Evolutionary conservation across 768 basidiomycete genomes (phyloP).

Genomic region (Lentinula boryana): DNA sequence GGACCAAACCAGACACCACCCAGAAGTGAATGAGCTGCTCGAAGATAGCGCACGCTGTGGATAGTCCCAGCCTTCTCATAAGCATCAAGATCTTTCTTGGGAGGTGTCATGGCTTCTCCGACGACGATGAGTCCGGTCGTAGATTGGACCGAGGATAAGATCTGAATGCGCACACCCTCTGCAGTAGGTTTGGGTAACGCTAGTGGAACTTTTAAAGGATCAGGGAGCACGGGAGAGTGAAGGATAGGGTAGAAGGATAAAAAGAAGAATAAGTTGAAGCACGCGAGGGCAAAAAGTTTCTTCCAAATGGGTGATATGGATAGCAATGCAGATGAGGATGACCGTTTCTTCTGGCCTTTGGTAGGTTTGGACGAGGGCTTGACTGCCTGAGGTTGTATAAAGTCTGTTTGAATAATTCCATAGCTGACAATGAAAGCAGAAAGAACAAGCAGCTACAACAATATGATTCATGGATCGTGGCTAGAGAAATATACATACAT

Average conservation of each 20-base stretch:
- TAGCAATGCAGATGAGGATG: background rate
- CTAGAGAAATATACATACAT: conserved; percentile 11
- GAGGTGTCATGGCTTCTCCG: conserved; percentile 55
- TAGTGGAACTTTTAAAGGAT: conserved; percentile 45
- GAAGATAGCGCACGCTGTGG: conserved; percentile 54
- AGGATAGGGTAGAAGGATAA: conserved; percentile 31
- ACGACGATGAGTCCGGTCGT: conserved; percentile 82
- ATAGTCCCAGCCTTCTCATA: conserved; percentile 22
- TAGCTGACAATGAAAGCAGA: conserved; percentile 8
- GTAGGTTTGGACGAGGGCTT: background rate
- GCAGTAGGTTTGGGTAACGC: conserved; percentile 41
- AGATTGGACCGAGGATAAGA: conserved; percentile 63
- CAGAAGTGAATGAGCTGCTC: conserved; percentile 59
- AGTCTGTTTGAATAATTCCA: conserved; percentile 1
- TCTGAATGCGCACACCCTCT: conserved; percentile 30
- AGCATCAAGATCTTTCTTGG: conserved; percentile 22
- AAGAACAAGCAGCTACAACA: conserved; percentile 14
- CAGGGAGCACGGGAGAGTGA: conserved; percentile 52
- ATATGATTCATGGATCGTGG: background rate
- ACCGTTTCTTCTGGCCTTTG: conserved; percentile 2
- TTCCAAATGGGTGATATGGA: background rate
- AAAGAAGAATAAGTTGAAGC: background rate
- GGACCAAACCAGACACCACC: conserved; percentile 77
- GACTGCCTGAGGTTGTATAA: background rate
- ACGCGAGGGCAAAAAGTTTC: conserved; percentile 5